Evolutionary conservation across 2,329 filamentous ascomycete genomes (phyloP).

Genomic region (Ophiostoma montium): DNA sequence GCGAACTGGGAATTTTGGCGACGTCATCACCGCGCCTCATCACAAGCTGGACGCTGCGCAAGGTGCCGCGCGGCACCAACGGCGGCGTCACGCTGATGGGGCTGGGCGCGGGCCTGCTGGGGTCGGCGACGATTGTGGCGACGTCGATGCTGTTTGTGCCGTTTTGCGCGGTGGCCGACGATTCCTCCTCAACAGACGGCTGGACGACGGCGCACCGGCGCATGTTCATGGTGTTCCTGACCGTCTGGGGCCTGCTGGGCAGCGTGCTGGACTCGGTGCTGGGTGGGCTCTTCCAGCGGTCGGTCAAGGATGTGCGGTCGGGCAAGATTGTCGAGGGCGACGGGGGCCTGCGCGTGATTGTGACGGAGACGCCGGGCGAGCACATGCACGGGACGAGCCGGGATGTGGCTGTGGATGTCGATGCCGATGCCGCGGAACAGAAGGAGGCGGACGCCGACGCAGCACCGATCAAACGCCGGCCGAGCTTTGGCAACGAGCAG

Average conservation of each 20-base stretch:
- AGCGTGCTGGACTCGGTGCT: slow-evolving; percentile 79
- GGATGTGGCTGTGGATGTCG: too few relatives aligned
- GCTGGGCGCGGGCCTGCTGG: slow-evolving; percentile 56
- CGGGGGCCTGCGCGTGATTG: slow-evolving; percentile 48
- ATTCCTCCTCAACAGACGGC: neutral
- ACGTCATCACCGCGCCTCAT: slow-evolving; percentile 66
- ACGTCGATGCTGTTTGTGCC: slow-evolving; percentile 53
- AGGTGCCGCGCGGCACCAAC: slow-evolving; percentile 83
- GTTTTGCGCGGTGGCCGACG: slow-evolving; percentile 38
- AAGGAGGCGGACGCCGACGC: slow-evolving; percentile 18
- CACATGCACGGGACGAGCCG: slow-evolving; percentile 3
- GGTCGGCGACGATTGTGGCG: slow-evolving; percentile 57
- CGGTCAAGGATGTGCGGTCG: slow-evolving; percentile 67
- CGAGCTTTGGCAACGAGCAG: slow-evolving; percentile 39
- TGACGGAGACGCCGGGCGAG: slow-evolving; percentile 16
- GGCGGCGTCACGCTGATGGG: slow-evolving; percentile 74
- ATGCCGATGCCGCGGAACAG: slow-evolving; percentile 18
- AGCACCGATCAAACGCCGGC: slow-evolving; percentile 32
- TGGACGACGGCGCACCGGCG: slow-evolving; percentile 35
- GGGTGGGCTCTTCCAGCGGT: slow-evolving; percentile 72
- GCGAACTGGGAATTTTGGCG: slow-evolving; percentile 85
- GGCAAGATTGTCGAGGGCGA: slow-evolving; percentile 84
- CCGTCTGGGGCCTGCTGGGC: slow-evolving; percentile 60
- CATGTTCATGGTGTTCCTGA: slow-evolving; percentile 41
- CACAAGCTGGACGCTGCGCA: slow-evolving; percentile 60